These are phyloP conservation scores for Penicillium rolfsii DNA, from an alignment of 2,329 filamentous ascomycete genomes.

Conservation along the genomic window DNA sequence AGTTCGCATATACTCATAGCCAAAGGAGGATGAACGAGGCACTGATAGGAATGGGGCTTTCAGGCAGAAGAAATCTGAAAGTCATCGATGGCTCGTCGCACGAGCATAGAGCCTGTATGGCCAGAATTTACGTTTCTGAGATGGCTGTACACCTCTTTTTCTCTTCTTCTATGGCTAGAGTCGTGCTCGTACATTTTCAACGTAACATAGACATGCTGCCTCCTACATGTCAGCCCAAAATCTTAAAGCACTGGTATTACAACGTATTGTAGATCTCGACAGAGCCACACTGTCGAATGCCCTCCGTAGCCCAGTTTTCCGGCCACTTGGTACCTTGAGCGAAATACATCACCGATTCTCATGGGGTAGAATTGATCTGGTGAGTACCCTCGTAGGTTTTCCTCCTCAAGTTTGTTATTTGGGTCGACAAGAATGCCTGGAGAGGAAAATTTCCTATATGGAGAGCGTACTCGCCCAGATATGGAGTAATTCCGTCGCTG, in stretches of 20 bases:
- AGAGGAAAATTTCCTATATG: slow-evolving; percentile 3
- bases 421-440: slow-evolving; percentile 5
- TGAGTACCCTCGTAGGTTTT: slow-evolving; percentile 17
- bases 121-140: slow-evolving; percentile 22
- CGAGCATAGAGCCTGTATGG: slow-evolving; percentile 22
- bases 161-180: slow-evolving; percentile 17
- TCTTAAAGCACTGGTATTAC: neutral
- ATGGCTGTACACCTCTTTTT: slow-evolving; percentile 25
- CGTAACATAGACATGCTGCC: slow-evolving; percentile 17
- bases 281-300: slow-evolving; percentile 21
- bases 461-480: slow-evolving; percentile 5
- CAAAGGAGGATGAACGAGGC: slow-evolving; percentile 32
- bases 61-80: slow-evolving; percentile 25
- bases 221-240: slow-evolving; percentile 6
- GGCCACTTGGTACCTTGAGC: slow-evolving; percentile 20
- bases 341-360: slow-evolving; percentile 20
- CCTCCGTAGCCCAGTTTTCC: slow-evolving; percentile 21
- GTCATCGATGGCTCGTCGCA: slow-evolving; percentile 26
- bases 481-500: slow-evolving; percentile 3
- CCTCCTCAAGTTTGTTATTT: slow-evolving; percentile 21
- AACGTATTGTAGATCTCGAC: slow-evolving; percentile 20
- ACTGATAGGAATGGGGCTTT: slow-evolving; percentile 21
- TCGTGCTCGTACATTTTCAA: slow-evolving; percentile 23
- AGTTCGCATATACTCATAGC: slow-evolving; percentile 29
- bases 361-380: slow-evolving; percentile 17